phyloP scores from a whole-genome alignment of 2,329 filamentous ascomycete species.

The Penicillium sp. region DNA sequence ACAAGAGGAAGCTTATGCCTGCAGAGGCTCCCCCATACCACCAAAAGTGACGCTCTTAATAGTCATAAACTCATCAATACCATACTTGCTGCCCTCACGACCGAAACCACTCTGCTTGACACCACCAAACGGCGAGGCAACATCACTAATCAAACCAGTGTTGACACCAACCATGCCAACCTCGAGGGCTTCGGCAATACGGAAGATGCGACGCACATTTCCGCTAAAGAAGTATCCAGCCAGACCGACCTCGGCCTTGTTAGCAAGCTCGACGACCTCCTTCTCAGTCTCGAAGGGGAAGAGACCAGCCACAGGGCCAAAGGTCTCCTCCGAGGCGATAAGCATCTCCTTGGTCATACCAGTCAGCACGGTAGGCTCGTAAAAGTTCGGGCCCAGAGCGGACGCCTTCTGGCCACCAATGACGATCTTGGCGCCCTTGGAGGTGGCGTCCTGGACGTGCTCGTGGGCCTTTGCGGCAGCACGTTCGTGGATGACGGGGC shows the following conservation, averaged over 20 bases:
- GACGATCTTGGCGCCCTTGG: slow-evolving; percentile 74
- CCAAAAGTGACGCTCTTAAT: slow-evolving; percentile 71
- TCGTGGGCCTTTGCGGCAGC: slow-evolving; percentile 77
- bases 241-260: slow-evolving; percentile 79
- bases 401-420: slow-evolving; percentile 73
- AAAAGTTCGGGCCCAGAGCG: slow-evolving; percentile 82
- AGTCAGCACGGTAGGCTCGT: slow-evolving; percentile 83
- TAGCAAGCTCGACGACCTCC: slow-evolving; percentile 83
- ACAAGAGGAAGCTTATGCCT: slow-evolving; percentile 39
- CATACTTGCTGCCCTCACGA: slow-evolving; percentile 74
- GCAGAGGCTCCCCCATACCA: slow-evolving; percentile 61
- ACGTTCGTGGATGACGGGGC: slow-evolving; percentile 70
- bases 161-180: slow-evolving; percentile 65
- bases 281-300: slow-evolving; percentile 88
- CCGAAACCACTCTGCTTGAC: slow-evolving; percentile 83
- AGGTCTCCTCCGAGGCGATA: slow-evolving; percentile 86
- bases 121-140: slow-evolving; percentile 69
- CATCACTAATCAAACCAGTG: slow-evolving; percentile 65
- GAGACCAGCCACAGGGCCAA: slow-evolving; percentile 87
- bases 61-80: slow-evolving; percentile 73
- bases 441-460: slow-evolving; percentile 76
- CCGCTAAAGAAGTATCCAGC: slow-evolving; percentile 90
- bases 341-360: slow-evolving; percentile 86
- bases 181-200: slow-evolving; percentile 60
- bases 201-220: slow-evolving; percentile 60